Conservation (phyloP, 345 rosid species). For the Salix suchowensis region DNA sequence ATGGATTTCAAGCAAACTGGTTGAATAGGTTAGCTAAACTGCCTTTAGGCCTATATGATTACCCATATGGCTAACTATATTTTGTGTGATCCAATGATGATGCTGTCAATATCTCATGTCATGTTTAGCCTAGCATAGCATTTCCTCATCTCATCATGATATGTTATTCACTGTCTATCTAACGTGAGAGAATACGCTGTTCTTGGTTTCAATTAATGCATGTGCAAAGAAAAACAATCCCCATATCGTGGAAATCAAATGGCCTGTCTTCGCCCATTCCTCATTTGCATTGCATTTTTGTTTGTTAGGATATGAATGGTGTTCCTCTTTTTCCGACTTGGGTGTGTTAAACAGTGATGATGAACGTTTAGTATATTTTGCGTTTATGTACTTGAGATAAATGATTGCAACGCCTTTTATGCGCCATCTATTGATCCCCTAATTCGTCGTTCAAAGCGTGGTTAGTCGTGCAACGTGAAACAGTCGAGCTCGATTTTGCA, state of each 20-base stretch:
- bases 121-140: neutral
- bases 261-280: neutral
- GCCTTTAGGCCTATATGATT: neutral
- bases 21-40: neutral
- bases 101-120: neutral
- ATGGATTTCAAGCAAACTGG: neutral
- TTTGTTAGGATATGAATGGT: slow-evolving; percentile 1
- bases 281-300: neutral
- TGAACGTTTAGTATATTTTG: slow-evolving; percentile 14
- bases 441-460: slow-evolving; percentile 18
- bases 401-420: slow-evolving; percentile 17
- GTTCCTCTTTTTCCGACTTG: neutral
- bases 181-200: too few relatives aligned
- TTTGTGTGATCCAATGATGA: neutral
- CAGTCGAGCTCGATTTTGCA: slow-evolving; percentile 60
- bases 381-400: slow-evolving; percentile 13
- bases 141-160: neutral
- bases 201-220: neutral
- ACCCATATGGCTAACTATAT: neutral
- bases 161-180: too few relatives aligned
- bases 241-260: slow-evolving; percentile 5
- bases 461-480: slow-evolving; percentile 38
- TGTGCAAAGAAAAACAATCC: neutral
- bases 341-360: slow-evolving; percentile 6
- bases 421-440: slow-evolving; percentile 22